Conservation (phyloP, 768 basidiomycete genomes). For the Phlebiopsis gigantea region DNA sequence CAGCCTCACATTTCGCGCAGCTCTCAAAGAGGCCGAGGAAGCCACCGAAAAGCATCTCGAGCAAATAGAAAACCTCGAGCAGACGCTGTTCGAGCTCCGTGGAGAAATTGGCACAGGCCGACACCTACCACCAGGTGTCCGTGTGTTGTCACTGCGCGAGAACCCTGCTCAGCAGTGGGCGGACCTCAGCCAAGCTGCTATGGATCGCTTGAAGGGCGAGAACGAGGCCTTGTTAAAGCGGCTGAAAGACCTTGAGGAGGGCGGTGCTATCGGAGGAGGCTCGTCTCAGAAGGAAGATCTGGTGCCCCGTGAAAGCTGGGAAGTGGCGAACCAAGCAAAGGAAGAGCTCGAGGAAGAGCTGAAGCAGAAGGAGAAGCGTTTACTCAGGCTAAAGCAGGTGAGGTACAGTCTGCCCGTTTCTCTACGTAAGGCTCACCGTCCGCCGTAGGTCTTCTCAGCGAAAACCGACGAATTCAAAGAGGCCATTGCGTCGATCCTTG, state of each 20-base stretch:
- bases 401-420: background rate
- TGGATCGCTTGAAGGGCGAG: constrained; percentile 76
- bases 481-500: constrained; percentile 83
- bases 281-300: constrained; percentile 30
- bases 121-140: constrained; percentile 66
- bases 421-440: background rate
- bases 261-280: constrained; percentile 16
- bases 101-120: constrained; percentile 74
- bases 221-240: constrained; percentile 76
- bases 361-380: constrained; percentile 82
- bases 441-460: constrained; percentile 63
- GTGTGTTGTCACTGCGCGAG: constrained; percentile 62
- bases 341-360: constrained; percentile 51
- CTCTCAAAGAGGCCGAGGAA: constrained; percentile 35
- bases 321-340: constrained; percentile 65
- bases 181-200: constrained; percentile 64
- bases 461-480: constrained; percentile 92
- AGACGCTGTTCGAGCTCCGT: constrained; percentile 69
- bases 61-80: constrained; percentile 69
- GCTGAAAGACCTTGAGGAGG: constrained; percentile 52
- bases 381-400: constrained; percentile 75
- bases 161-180: constrained; percentile 86
- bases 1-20: constrained; percentile 26
- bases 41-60: constrained; percentile 35
- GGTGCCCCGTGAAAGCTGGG: constrained; percentile 79